Evolutionary conservation across 352 stramenopile species (phyloP), one percentile per base, ranked within the genome.

Genomic region (Globisporangium viniferum): DNA sequence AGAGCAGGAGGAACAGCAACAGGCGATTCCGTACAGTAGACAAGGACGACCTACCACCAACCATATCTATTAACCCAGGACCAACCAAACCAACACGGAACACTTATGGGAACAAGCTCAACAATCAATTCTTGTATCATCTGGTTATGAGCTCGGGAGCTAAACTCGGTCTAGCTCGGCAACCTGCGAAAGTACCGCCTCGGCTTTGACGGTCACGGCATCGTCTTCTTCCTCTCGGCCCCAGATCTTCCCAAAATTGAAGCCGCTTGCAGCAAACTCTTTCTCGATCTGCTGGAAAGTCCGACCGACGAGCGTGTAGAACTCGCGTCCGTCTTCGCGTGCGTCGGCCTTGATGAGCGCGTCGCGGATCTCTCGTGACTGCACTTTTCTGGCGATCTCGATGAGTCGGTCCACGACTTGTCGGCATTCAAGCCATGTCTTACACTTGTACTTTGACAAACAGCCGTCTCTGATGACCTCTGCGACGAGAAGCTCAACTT

Each of bases 1-100:
- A 31, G 7, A 58, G 27, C 48, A 2, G 53, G 41, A 33, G 4
- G 14, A 46, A 46, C 15, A 9, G 8, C 27, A 46, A 48, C 59
- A 41, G 54, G 27, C n/a, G 54, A 33, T 10, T 59, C 29, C 48
- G 55, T 61, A 48, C 31, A 61, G 20, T 61, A 48, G 15, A 35
- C 29, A 41, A 22, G 27, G 9, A 29, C 15, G 27, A n/a, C 14
- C 54, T 44, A 18, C 31, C n/a, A n/a, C 29, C 20, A 20, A 46
- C 24, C 31, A 64, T 64, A 64, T 64, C 59, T 64, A 64, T 64
- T 35, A 56, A 55, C 39, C 35, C 27, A 36, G 35, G 10, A 53
- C 8, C 41, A 63, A 46, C 55, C 5, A 33, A 48, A 48, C 41
- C 14, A 60, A 60, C 29, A 27, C 15, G 29, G 29, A 27, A 5